Conservation (phyloP, 371 early-diverging fungal genomes). For the Zopfochytrium polystomum region DNA sequence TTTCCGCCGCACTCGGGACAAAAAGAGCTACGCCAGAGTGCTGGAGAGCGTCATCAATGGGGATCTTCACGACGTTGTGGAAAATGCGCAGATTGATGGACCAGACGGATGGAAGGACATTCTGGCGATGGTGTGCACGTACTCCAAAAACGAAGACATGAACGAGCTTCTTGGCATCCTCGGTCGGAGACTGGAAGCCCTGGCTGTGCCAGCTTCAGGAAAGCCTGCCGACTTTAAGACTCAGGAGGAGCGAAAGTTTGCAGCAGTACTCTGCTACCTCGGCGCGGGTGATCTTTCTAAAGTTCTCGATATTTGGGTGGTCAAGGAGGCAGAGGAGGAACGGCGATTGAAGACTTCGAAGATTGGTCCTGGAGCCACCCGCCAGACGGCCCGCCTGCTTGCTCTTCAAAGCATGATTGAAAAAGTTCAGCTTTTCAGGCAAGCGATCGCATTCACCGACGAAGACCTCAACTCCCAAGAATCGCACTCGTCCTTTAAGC, state of each 20-base stretch:
- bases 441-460: constrained; percentile 82
- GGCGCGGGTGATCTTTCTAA: constrained; percentile 84
- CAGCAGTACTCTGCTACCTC: constrained; percentile 83
- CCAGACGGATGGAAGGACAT: constrained; percentile 85
- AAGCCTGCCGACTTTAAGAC: constrained; percentile 15
- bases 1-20: constrained; percentile 65
- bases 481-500: constrained; percentile 41
- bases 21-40: constrained; percentile 76
- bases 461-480: constrained; percentile 33
- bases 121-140: constrained; percentile 87
- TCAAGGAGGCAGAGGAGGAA: constrained; percentile 30
- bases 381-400: constrained; percentile 47
- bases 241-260: constrained; percentile 31
- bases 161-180: constrained; percentile 31
- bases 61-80: constrained; percentile 78
- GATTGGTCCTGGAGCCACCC: constrained; percentile 36
- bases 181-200: constrained; percentile 37
- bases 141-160: constrained; percentile 63
- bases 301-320: constrained; percentile 78
- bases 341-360: constrained; percentile 26
- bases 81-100: constrained; percentile 64
- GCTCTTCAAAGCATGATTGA: constrained; percentile 80
- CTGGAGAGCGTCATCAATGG: constrained; percentile 76
- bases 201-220: background rate
- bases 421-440: constrained; percentile 86